Percentiles rank a stretch among this genome's conserved stretches.
These are phyloP conservation scores for Isabelozyma rhagii DNA, from an alignment of 805 yeast species.

Conservation along the genomic window DNA sequence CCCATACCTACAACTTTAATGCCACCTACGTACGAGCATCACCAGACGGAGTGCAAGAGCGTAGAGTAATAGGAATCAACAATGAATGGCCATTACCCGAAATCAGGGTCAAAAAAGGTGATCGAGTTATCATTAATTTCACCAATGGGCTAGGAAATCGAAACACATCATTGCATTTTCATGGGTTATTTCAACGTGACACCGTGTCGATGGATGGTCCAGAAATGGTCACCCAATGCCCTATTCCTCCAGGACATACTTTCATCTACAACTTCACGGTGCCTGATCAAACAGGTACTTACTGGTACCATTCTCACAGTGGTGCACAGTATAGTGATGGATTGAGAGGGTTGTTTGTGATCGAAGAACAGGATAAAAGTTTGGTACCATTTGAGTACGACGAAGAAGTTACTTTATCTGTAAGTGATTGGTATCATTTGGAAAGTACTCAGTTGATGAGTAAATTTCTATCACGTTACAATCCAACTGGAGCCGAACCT, in stretches of 20 bases:
- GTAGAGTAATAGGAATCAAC: slow-evolving; percentile 60
- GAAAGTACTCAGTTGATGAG: slow-evolving; percentile 48
- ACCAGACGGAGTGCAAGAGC: slow-evolving; percentile 53
- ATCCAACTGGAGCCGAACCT: slow-evolving; percentile 99
- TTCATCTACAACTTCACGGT: slow-evolving; percentile 40
- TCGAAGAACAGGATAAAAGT: slow-evolving; percentile 40
- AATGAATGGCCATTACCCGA: slow-evolving; percentile 43
- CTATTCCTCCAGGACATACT: slow-evolving; percentile 37
- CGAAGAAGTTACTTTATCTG: slow-evolving; percentile 66
- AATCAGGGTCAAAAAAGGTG: slow-evolving; percentile 35
- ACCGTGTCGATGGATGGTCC: slow-evolving; percentile 44
- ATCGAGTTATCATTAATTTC: slow-evolving; percentile 36
- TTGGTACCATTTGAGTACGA: slow-evolving; percentile 58
- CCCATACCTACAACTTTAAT: slow-evolving; percentile 35
- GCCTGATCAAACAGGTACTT: slow-evolving; percentile 32
- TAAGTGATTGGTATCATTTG: slow-evolving; percentile 89
- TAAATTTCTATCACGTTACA: slow-evolving; percentile 63
- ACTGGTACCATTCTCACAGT: slow-evolving; percentile 79
- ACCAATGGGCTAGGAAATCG: slow-evolving; percentile 30
- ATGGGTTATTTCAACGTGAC: slow-evolving; percentile 41
- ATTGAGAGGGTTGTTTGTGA: slow-evolving; percentile 61
- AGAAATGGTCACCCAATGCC: slow-evolving; percentile 45
- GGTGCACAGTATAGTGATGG: slow-evolving; percentile 82
- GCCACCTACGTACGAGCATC: slow-evolving; percentile 40
- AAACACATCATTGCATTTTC: slow-evolving; percentile 43